Conservation (phyloP, 2,329 filamentous ascomycete species). For the Trichoderma koningii region DNA sequence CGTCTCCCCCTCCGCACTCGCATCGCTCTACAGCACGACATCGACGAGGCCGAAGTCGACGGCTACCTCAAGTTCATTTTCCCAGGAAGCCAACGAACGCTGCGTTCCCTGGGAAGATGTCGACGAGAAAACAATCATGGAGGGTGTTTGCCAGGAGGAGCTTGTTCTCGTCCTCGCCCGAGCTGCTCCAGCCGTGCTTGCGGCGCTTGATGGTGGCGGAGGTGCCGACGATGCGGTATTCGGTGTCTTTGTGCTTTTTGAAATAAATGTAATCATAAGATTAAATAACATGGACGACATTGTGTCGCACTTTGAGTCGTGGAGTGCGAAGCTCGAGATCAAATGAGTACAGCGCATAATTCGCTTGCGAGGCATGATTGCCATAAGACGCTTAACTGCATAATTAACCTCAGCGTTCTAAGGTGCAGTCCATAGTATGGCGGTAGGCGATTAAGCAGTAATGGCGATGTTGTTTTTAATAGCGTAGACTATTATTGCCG, state of each 20-base stretch:
- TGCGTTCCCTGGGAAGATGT: too few species aligned
- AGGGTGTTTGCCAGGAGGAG: constrained; percentile 32
- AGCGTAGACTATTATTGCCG: neutral
- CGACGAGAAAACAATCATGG: too few species aligned
- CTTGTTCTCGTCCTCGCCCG: constrained; percentile 29
- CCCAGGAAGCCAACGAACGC: too few species aligned
- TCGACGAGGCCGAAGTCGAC: constrained; percentile 26
- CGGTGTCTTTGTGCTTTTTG: constrained; percentile 12
- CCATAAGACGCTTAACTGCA: neutral
- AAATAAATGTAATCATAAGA: too few species aligned
- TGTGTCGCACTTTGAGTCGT: too few species aligned
- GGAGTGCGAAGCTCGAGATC: neutral
- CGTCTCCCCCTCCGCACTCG: neutral
- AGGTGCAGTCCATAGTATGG: neutral
- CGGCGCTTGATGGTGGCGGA: constrained; percentile 28
- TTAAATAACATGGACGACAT: too few species aligned
- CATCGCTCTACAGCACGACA: constrained; percentile 24
- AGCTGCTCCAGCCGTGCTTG: constrained; percentile 30
- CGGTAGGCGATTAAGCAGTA: neutral
- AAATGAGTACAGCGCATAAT: neutral
- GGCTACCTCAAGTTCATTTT: too few species aligned
- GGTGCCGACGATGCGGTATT: constrained; percentile 30
- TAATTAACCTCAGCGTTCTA: neutral
- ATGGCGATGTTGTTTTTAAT: neutral
- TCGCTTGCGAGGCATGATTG: neutral